Evolutionary conservation across 2,329 filamentous ascomycete species (phyloP).

Genomic region (Celoporthe dispersa): DNA sequence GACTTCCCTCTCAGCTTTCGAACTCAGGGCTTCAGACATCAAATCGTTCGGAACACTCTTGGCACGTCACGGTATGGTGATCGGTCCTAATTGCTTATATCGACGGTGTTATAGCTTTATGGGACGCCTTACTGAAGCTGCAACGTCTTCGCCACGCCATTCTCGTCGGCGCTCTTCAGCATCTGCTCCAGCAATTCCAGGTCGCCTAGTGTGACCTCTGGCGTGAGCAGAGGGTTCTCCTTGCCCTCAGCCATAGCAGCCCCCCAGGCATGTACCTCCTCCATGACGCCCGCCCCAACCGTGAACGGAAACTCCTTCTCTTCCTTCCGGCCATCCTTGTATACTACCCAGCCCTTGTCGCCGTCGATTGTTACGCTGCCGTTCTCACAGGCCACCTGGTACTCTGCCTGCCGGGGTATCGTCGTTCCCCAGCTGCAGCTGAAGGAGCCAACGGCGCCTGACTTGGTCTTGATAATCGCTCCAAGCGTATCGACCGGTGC

Average conservation of each 20-base stretch:
- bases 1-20: neutral
- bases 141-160: slow-evolving; percentile 46
- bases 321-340: slow-evolving; percentile 35
- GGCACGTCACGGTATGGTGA: neutral
- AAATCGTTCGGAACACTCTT: neutral
- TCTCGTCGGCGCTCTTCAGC: slow-evolving; percentile 51
- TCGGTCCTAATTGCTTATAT: neutral
- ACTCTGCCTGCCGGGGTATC: slow-evolving; percentile 54
- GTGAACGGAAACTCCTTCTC: slow-evolving; percentile 27
- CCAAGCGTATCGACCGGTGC: slow-evolving; percentile 68
- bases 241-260: slow-evolving; percentile 53
- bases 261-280: slow-evolving; percentile 66
- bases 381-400: slow-evolving; percentile 60
- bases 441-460: slow-evolving; percentile 61
- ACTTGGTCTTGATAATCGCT: slow-evolving; percentile 57
- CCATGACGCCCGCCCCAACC: slow-evolving; percentile 52
- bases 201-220: slow-evolving; percentile 64
- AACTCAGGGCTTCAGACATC: neutral
- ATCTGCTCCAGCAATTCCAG: slow-evolving; percentile 61
- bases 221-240: slow-evolving; percentile 54
- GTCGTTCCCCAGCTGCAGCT: slow-evolving; percentile 62
- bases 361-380: slow-evolving; percentile 58
- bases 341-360: slow-evolving; percentile 37
- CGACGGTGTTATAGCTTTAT: neutral
- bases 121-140: slow-evolving; percentile 40